Conservation (phyloP, 352 stramenopile genomes). For the Phytophthora cryptogea region DNA sequence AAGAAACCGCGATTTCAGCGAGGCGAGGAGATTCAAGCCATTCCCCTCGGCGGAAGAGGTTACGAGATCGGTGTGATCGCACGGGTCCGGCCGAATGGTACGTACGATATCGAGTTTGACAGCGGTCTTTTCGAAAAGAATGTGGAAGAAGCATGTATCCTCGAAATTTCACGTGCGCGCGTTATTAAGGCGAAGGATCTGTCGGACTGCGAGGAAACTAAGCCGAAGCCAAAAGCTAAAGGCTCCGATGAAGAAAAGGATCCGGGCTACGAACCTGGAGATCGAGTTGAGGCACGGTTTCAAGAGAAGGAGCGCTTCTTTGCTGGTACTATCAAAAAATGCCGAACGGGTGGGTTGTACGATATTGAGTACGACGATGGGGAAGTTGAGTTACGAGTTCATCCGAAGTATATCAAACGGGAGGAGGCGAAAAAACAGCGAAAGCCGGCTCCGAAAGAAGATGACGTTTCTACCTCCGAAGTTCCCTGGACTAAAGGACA, state of each 20-base stretch:
- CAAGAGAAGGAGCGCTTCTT: slow-evolving; percentile 45
- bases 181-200: slow-evolving; percentile 36
- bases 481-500: slow-evolving; percentile 52
- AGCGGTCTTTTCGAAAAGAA: slow-evolving; percentile 59
- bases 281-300: slow-evolving; percentile 57
- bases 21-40: slow-evolving; percentile 68
- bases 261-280: slow-evolving; percentile 38
- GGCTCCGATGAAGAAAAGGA: slow-evolving; percentile 24
- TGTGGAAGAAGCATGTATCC: slow-evolving; percentile 51
- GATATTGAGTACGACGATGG: slow-evolving; percentile 65
- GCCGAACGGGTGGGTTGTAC: slow-evolving; percentile 38
- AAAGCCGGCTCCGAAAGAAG: slow-evolving; percentile 29
- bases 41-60: slow-evolving; percentile 49
- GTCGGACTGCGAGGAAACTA: slow-evolving; percentile 12
- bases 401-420: slow-evolving; percentile 48
- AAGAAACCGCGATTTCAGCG: slow-evolving; percentile 45
- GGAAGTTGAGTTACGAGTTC: slow-evolving; percentile 64
- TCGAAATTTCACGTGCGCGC: slow-evolving; percentile 43
- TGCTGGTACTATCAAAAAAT: slow-evolving; percentile 49
- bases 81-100: slow-evolving; percentile 49
- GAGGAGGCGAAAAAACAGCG: slow-evolving; percentile 39
- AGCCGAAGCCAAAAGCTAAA: slow-evolving; percentile 11
- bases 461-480: slow-evolving; percentile 42
- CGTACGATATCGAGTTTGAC: slow-evolving; percentile 77
- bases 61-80: slow-evolving; percentile 60